These are phyloP conservation scores for Ormosia semicastrata DNA, from an alignment of 306 rosid species.

Conservation along the genomic window DNA sequence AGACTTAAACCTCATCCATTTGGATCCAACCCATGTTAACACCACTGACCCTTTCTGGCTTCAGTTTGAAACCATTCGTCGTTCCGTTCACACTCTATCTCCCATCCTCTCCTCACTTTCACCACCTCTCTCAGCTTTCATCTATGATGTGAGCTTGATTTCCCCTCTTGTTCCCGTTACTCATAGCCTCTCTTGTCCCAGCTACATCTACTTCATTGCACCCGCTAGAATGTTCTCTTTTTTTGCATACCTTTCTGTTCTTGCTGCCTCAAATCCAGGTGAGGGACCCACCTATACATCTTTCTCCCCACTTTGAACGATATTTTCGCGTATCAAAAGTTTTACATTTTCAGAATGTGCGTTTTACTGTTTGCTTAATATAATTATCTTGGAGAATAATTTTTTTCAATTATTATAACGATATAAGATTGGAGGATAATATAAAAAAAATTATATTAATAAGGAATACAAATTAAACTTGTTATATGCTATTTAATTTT, in stretches of 20 bases:
- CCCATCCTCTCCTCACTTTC: slow-evolving; percentile 38
- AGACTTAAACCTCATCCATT: neutral
- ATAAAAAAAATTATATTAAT: too few relatives aligned
- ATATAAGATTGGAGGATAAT: too few relatives aligned
- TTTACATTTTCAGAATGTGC: too few relatives aligned
- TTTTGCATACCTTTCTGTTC: slow-evolving; percentile 22
- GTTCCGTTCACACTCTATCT: slow-evolving; percentile 37
- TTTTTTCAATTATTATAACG: too few relatives aligned
- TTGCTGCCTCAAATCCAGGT: neutral
- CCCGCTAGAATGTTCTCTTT: slow-evolving; percentile 39
- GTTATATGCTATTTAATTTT: too few relatives aligned
- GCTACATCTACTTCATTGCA: slow-evolving; percentile 32
- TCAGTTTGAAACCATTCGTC: slow-evolving; percentile 35
- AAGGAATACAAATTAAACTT: too few relatives aligned
- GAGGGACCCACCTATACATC: too few relatives aligned
- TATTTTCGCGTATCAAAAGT: too few relatives aligned
- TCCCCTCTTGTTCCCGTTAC: slow-evolving; percentile 26
- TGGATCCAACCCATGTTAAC: slow-evolving; percentile 1
- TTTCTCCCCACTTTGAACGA: too few relatives aligned
- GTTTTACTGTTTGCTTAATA: too few relatives aligned
- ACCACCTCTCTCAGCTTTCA: slow-evolving; percentile 41
- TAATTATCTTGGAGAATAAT: too few relatives aligned
- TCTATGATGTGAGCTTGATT: slow-evolving; percentile 32
- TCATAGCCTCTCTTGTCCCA: slow-evolving; percentile 19
- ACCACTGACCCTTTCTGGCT: slow-evolving; percentile 47